A percentile compares a stretch with the other conserved stretches of the same genome.
Evolutionary conservation across 2,329 filamentous ascomycete species (phyloP).

Genomic region (Alternaria alternata): DNA sequence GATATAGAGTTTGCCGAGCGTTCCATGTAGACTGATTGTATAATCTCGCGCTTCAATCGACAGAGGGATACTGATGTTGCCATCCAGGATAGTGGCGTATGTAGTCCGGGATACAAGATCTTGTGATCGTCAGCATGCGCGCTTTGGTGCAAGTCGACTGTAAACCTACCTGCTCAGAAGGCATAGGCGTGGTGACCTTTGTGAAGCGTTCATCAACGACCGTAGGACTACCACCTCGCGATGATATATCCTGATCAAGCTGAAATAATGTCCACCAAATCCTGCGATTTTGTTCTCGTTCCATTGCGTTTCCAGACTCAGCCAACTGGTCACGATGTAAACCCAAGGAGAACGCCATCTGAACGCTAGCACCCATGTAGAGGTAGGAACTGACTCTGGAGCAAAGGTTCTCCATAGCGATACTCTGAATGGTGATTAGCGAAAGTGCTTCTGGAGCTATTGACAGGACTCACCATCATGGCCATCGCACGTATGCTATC

Average conservation of each 20-base stretch:
- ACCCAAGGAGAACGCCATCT: slow-evolving; percentile 49
- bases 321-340: slow-evolving; percentile 48
- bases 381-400: slow-evolving; percentile 48
- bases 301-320: slow-evolving; percentile 33
- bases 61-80: slow-evolving; percentile 41
- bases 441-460: neutral
- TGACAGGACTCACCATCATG: slow-evolving; percentile 37
- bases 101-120: slow-evolving; percentile 45
- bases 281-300: slow-evolving; percentile 46
- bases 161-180: slow-evolving; percentile 43
- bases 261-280: slow-evolving; percentile 51
- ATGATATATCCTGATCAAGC: slow-evolving; percentile 48
- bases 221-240: slow-evolving; percentile 47
- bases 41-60: slow-evolving; percentile 45
- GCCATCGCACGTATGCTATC: slow-evolving; percentile 49
- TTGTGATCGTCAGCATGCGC: slow-evolving; percentile 17
- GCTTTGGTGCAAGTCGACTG: neutral
- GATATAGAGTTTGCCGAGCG: slow-evolving; percentile 41
- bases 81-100: slow-evolving; percentile 47
- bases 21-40: slow-evolving; percentile 47
- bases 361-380: slow-evolving; percentile 48
- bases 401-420: slow-evolving; percentile 46
- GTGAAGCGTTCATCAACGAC: slow-evolving; percentile 46
- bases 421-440: slow-evolving; percentile 35
- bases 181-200: slow-evolving; percentile 40